Conservation (phyloP, 345 rosid species). For the Salix suchowensis region DNA sequence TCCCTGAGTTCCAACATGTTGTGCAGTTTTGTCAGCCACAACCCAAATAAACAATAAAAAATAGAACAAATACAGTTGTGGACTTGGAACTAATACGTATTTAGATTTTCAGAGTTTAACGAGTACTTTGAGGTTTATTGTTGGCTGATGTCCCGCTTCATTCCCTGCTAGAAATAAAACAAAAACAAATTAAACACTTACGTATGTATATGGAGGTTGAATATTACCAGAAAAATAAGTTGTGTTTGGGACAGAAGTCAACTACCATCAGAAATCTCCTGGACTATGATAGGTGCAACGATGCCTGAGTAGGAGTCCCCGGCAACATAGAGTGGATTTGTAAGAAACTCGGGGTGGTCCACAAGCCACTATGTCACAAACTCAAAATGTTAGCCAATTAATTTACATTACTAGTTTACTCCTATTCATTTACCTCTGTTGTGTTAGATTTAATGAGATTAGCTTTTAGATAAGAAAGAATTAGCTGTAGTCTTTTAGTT, state of each 20-base stretch:
- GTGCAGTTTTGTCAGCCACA: neutral
- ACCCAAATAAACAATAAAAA: neutral
- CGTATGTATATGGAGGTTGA: neutral
- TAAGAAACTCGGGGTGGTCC: constrained; percentile 24
- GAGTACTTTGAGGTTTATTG: constrained; percentile 9
- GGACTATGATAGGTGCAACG: neutral
- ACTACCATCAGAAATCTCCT: neutral
- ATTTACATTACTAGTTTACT: neutral
- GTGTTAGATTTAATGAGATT: too few relatives aligned
- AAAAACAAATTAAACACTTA: neutral
- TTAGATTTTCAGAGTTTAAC: neutral
- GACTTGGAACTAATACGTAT: too few relatives aligned
- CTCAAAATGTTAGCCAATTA: neutral
- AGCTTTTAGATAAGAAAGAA: too few relatives aligned
- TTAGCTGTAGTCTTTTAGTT: too few relatives aligned
- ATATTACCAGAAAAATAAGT: too few relatives aligned
- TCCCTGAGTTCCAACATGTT: neutral
- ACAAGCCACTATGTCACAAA: constrained; percentile 27
- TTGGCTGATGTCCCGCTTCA: constrained; percentile 1
- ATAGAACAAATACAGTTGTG: neutral
- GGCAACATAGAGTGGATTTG: constrained; percentile 27
- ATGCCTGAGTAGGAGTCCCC: constrained; percentile 33
- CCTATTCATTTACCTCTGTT: neutral
- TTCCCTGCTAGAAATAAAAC: neutral
- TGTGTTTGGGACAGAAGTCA: neutral